phyloP scores from a whole-genome alignment of 768 basidiomycete genomes.

The Lactifluus subvellereus region DNA sequence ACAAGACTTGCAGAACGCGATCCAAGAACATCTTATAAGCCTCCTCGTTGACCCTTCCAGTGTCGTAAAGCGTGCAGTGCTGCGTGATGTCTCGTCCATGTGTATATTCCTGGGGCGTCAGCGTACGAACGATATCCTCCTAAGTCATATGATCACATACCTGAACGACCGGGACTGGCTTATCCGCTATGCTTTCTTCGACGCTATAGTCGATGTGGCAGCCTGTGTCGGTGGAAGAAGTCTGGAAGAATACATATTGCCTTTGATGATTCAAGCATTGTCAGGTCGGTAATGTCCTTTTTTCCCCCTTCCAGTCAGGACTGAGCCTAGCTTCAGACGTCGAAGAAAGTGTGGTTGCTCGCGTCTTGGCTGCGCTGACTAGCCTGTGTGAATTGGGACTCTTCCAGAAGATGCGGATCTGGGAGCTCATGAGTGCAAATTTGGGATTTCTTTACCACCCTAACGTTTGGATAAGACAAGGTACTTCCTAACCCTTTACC shows the following conservation, averaged over 20 bases:
- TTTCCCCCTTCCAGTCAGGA: not conserved
- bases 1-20: slow-evolving; percentile 75
- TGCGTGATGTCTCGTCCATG: slow-evolving; percentile 80
- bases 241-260: slow-evolving; percentile 94
- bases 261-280: slow-evolving; percentile 90
- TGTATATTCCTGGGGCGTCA: slow-evolving; percentile 93
- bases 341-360: slow-evolving; percentile 90
- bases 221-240: slow-evolving; percentile 88
- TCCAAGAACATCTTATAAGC: slow-evolving; percentile 82
- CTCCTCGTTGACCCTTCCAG: slow-evolving; percentile 86
- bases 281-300: slow-evolving; percentile 50
- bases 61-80: slow-evolving; percentile 84
- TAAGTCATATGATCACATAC: slow-evolving; percentile 84
- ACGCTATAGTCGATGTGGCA: slow-evolving; percentile 92
- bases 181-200: slow-evolving; percentile 87
- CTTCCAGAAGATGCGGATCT: slow-evolving; percentile 91
- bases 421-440: slow-evolving; percentile 90
- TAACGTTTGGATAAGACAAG: slow-evolving; percentile 92
- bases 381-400: slow-evolving; percentile 86
- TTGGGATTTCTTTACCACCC: slow-evolving; percentile 93
- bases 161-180: slow-evolving; percentile 91
- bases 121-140: slow-evolving; percentile 88
- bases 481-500: slow-evolving; percentile 34
- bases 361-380: slow-evolving; percentile 81
- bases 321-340: slow-evolving; percentile 53